Evolutionary conservation across 805 yeast genomes (phyloP), one percentile per base, ranked within the genome.

Genomic region (Pichia ethanolica): DNA sequence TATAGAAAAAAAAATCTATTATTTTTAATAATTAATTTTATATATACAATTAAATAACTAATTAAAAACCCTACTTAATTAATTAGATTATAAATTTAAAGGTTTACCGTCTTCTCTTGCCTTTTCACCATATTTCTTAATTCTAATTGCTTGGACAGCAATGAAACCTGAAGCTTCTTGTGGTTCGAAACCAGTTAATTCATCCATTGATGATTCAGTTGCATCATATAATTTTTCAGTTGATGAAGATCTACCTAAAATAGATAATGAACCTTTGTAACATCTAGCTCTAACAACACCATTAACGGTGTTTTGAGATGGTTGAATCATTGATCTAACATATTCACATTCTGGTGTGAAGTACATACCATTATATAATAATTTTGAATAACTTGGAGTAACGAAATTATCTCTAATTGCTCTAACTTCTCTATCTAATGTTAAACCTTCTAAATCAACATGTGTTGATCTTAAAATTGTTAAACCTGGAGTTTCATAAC

Each of bases 401-500:
- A 93, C 99, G 69, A 91, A 93, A 60, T 82, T 83, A 72, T 93
- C 99, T 78, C 99, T 89, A 69, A 93, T 76, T 53, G 93, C 89
- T 71, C 99, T 85, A 56, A 93, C 98, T 74, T 93, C 99, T 72
- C 97, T 86, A 73, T 93, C 99, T 63, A 93, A 74, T 39, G 96
- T 91, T 63, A 93, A 82, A 63, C 99, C 99, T 76, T 93, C 99
- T 62, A 93, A 75, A 70, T 93, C 99, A 68, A 93, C 81, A 71
- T 93, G 99, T 44, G 98, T 87, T 49, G 81, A 71, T 81, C 99
- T 89, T 72, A 93, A 83, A 54, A 93, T 69, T 54, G 99, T 91
- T 63, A 93, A 81, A 70, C 98, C 99, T 59, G 99, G 99, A 56
- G 98, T 95, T 75, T 93, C 99, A 76, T 93, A 93, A 78, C 99